Evolutionary conservation across 1,139 yeast genomes (phyloP).

Genomic region (Yamadazyma buinensis): DNA sequence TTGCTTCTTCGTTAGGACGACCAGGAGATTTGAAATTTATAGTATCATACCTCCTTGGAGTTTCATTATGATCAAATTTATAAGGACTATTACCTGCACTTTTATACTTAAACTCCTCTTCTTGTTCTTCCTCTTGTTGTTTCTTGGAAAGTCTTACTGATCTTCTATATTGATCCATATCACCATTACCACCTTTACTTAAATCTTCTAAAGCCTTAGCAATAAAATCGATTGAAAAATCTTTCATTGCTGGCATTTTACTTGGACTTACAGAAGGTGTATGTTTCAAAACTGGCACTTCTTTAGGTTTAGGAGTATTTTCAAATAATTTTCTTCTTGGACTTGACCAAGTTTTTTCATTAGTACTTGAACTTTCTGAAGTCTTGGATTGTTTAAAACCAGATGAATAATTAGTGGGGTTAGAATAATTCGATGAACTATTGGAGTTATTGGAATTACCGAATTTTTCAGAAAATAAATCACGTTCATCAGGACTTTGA

Average conservation of each 20-base stretch:
- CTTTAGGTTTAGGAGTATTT: constrained; percentile 36
- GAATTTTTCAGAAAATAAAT: constrained; percentile 28
- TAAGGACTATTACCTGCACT: constrained; percentile 20
- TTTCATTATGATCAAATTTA: constrained; percentile 30
- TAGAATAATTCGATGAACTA: constrained; percentile 44
- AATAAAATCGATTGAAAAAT: constrained; percentile 47
- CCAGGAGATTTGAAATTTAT: constrained; percentile 22
- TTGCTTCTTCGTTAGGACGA: not conserved
- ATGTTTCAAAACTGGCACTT: constrained; percentile 21
- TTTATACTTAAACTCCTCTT: constrained; percentile 8
- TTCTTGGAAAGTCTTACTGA: constrained; percentile 30
- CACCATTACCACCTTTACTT: constrained; percentile 63
- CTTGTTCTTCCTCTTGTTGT: constrained; percentile 11
- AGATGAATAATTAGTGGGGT: constrained; percentile 41
- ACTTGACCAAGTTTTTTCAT: constrained; percentile 50
- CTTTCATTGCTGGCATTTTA: constrained; percentile 38
- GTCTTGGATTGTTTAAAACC: constrained; percentile 52
- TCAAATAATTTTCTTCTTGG: constrained; percentile 42
- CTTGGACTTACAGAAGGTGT: constrained; percentile 5
- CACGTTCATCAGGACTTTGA: constrained; percentile 28
- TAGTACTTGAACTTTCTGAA: constrained; percentile 35
- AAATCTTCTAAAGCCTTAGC: constrained; percentile 64
- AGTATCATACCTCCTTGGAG: constrained; percentile 39
- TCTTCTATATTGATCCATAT: constrained; percentile 40
- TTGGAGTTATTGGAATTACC: constrained; percentile 26